These are phyloP conservation scores for Hansenula anomala DNA, from an alignment of 1,139 yeast species.

Conservation along the genomic window DNA sequence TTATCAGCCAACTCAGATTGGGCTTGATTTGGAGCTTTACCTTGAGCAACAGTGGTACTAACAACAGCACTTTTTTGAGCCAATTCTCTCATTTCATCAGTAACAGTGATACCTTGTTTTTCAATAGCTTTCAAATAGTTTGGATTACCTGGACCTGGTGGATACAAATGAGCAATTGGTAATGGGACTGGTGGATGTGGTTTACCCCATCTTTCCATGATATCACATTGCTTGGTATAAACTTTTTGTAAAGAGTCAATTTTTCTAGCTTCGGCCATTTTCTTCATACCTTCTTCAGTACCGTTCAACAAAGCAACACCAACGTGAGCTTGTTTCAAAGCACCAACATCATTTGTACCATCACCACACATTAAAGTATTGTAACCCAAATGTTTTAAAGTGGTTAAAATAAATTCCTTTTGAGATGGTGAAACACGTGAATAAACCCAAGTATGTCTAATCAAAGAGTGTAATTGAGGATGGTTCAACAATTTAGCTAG, in stretches of 20 bases:
- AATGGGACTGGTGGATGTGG: constrained; percentile 84
- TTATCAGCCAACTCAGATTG: constrained; percentile 64
- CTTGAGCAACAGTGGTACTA: constrained; percentile 27
- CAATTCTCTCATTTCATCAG: constrained; percentile 58
- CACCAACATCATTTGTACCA: constrained; percentile 99
- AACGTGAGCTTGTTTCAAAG: constrained; percentile 95
- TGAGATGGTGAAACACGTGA: constrained; percentile 97
- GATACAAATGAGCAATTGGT: constrained; percentile 87
- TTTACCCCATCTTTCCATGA: constrained; percentile 78
- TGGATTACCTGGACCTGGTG: constrained; percentile 93
- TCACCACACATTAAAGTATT: constrained; percentile 99
- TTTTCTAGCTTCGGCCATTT: constrained; percentile 77
- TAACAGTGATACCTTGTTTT: constrained; percentile 70
- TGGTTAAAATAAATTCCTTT: constrained; percentile 84
- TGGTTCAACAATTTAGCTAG: constrained; percentile 60
- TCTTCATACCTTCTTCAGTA: constrained; percentile 90
- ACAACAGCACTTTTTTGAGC: constrained; percentile 40
- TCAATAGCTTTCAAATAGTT: constrained; percentile 83
- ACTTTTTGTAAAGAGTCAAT: constrained; percentile 60
- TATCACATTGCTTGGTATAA: constrained; percentile 78
- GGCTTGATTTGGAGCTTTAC: constrained; percentile 20
- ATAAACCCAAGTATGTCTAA: constrained; percentile 92
- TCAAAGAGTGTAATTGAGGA: constrained; percentile 60
- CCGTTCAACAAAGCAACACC: constrained; percentile 97
- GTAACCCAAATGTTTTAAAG: constrained; percentile 85